Evolutionary conservation across 2,329 filamentous ascomycete species (phyloP), one percentile per base, ranked within the genome.

Genomic region (Ophiostoma tasmaniense): DNA sequence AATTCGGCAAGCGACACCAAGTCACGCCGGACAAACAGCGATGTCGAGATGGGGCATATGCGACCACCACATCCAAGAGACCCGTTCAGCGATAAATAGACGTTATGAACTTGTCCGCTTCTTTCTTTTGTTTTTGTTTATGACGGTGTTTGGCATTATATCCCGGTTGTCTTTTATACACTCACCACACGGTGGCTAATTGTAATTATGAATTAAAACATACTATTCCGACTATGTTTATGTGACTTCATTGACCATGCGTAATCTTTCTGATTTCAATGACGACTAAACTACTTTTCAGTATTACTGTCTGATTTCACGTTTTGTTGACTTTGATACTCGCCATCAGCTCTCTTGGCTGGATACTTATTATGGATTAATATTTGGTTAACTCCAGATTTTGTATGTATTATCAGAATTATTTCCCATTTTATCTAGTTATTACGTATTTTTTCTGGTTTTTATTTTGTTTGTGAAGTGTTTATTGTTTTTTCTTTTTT

Each of bases 141-240:
- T 45, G 20, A 39, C 61, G 45, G 62, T 3, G 61, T 66, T 64
- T 37, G 59, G 59, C 59, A n/a, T 37, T 64, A 64, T 64, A 64
- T 64, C 59, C 59, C 30, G 17, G 17, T 25, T 25, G n/a, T 55
- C 17, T 55, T 55, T 22, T 28, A 25, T 25, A 55, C 25, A 22
- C 20, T 22, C 10, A 28, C 50, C 22, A 22, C 50, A 55, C 50
- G 22, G 22, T 55, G 50, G 22, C 7, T 55, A 4, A 55, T 25
- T 5, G 13, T 55, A 14, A 25, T 55, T 8, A n/a, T n/a, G 2
- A 45, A 55, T 55, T 55, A 13, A 22, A 4, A 25, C 11, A 1
- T 55, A 10, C 33, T 4, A 33, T 25, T 14, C n/a, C 7, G 1
- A 1, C 20, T 7, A 1, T 20, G 17, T n/a, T 22, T 25, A 50